phyloP scores from a whole-genome alignment of 768 basidiomycete genomes.

The Russula foetens region DNA sequence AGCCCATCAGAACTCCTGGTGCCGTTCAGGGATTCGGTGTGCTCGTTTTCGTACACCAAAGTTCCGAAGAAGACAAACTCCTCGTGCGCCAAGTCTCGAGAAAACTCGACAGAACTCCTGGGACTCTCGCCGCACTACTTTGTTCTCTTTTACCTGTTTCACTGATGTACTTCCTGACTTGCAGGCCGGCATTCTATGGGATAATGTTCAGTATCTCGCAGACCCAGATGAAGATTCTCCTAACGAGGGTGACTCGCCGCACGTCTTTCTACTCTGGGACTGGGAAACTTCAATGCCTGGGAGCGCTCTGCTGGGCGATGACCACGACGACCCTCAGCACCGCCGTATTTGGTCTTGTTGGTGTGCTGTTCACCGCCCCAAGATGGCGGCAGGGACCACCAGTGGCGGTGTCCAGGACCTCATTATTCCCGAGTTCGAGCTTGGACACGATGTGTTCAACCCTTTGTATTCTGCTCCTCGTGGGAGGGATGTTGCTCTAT shows the following conservation, averaged over 20 bases:
- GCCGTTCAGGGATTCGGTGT: constrained; percentile 82
- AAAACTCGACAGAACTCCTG: constrained; percentile 72
- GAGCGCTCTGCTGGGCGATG: constrained; percentile 30
- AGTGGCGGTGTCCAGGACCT: constrained; percentile 26
- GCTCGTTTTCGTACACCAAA: constrained; percentile 59
- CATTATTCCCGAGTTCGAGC: constrained; percentile 74
- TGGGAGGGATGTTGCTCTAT: constrained; percentile 1
- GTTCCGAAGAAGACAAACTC: constrained; percentile 42
- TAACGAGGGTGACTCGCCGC: constrained; percentile 42
- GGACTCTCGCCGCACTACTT: constrained; percentile 59
- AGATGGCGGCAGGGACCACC: constrained; percentile 5
- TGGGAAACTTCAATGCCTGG: constrained; percentile 68
- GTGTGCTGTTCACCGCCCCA: constrained; percentile 56
- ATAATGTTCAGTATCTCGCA: constrained; percentile 61
- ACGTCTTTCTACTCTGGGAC: constrained; percentile 64
- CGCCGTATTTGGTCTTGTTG: constrained; percentile 58
- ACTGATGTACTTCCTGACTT: constrained; percentile 57
- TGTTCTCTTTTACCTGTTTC: constrained; percentile 68
- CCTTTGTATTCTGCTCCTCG: constrained; percentile 49
- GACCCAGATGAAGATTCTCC: constrained; percentile 37
- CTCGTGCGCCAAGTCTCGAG: constrained; percentile 72
- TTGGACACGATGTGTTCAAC: constrained; percentile 61
- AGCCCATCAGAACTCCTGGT: constrained; percentile 79
- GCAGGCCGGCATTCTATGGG: constrained; percentile 61
- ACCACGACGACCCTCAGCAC: constrained; percentile 25